Evolutionary conservation across 163 green algal genomes (phyloP).

Genomic region (Smithsoniella earleae): DNA sequence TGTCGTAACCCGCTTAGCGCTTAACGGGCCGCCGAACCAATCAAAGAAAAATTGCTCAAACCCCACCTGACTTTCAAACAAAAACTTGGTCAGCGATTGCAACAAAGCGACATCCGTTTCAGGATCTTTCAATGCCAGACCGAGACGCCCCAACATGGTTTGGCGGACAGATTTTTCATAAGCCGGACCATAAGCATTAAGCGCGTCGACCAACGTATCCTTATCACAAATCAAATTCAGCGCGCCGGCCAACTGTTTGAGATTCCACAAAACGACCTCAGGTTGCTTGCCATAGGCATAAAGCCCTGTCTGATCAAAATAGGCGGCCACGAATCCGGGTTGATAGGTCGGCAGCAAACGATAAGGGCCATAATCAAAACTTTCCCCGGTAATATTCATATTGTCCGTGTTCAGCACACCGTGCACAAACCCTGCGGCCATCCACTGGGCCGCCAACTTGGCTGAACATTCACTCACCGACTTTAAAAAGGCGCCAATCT

Average conservation of each 20-base stretch:
- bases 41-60: too few species aligned
- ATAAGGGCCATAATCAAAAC: slow-evolving; percentile 38
- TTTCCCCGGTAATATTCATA: slow-evolving; percentile 70
- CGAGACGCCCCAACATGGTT: too few species aligned
- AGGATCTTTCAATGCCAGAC: too few species aligned
- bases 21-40: too few species aligned
- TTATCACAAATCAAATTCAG: too few species aligned
- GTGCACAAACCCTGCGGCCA: slow-evolving; percentile 66
- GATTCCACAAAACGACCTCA: slow-evolving; percentile 61
- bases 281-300: slow-evolving; percentile 47
- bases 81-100: too few species aligned
- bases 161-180: too few species aligned
- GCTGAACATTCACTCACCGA: slow-evolving; percentile 54
- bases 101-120: too few species aligned
- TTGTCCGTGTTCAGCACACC: slow-evolving; percentile 83
- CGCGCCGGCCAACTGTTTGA: slow-evolving; percentile 50
- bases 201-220: too few species aligned
- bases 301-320: slow-evolving; percentile 30
- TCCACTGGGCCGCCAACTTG: slow-evolving; percentile 55
- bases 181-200: too few species aligned
- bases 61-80: too few species aligned
- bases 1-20: too few species aligned
- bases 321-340: slow-evolving; percentile 29
- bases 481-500: slow-evolving; percentile 36
- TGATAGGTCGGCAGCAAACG: slow-evolving; percentile 54